Base-by-base conservation (phyloP, 2,329 filamentous ascomycete species). In the Fusarium coffeatum region DNA sequence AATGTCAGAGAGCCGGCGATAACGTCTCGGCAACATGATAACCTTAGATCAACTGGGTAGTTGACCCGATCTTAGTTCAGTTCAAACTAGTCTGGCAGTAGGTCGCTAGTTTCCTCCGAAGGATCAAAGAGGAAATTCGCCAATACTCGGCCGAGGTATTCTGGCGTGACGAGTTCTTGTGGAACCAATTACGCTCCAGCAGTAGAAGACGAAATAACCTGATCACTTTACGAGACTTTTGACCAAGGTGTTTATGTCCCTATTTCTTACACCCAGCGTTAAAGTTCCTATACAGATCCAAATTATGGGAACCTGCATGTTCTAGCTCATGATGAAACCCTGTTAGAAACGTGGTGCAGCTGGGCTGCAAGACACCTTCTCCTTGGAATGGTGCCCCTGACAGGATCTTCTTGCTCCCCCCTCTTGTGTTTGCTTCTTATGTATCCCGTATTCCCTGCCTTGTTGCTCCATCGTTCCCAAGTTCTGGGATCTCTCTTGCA, bases 361-460 rank as follows among this genome's bases (percentile, higher is more conserved):
- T 23, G 22, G 20, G 23, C 34, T 37, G 34, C 34, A n/a, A 41
- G 49, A 25, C 32, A 40, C 15, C 32, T 49, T 34, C 20, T 49
- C 12, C 18, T 40, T 18, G n/a, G n/a, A 22, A 20, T 18, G 34
- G 6, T 51, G n/a, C 49, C 49, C 34, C 32, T 51, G 49, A 25
- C 7, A 41, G 3, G 16, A 23, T 27, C 32, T 22, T 37, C 18
- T 51, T 15, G 22, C 4, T 0, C 22, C 42, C 41, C 6, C 42
- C 27, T 34, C 59, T 59, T 58, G 25, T 28, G 16, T 34, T 59
- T 53, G 64, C 62, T 71, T 69, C 63, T 69, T 64, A 66, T 47
- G 13, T 55, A 28, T 23, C 23, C 40, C 55, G 51, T 37, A 48
- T 58, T 30, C 51, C 45, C 51, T 40, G 23, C 43, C 18, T 22